phyloP scores from a whole-genome alignment of 768 basidiomycete species.

The Tylopilus subfusipes region DNA sequence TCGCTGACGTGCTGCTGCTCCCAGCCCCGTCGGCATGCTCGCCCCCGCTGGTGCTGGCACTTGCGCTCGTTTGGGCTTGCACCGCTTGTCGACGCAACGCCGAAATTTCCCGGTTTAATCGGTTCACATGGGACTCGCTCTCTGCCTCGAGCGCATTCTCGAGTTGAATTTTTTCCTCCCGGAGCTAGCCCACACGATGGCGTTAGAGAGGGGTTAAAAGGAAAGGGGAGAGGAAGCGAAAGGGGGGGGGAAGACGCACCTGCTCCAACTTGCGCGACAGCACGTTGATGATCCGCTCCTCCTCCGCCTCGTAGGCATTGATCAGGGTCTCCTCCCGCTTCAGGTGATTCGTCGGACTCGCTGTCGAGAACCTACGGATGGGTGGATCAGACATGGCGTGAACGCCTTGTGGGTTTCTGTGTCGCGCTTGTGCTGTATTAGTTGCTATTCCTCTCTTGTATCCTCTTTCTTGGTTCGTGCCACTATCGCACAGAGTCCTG shows the following conservation, averaged over 20 bases:
- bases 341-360: slow-evolving; percentile 46
- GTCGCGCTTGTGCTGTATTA: too few relatives aligned
- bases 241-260: slow-evolving; percentile 29
- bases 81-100: slow-evolving; percentile 48
- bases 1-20: not conserved
- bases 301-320: slow-evolving; percentile 87
- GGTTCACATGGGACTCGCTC: slow-evolving; percentile 80
- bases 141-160: slow-evolving; percentile 84
- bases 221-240: not conserved
- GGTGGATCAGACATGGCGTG: slow-evolving; percentile 42
- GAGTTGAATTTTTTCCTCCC: slow-evolving; percentile 80
- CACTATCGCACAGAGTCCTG: too few relatives aligned
- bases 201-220: not conserved
- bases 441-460: too few relatives aligned
- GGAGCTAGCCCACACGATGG: slow-evolving; percentile 46
- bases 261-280: slow-evolving; percentile 81
- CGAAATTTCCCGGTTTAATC: slow-evolving; percentile 66
- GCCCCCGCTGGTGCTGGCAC: slow-evolving; percentile 7
- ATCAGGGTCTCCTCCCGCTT: slow-evolving; percentile 70
- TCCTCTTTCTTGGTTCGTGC: too few relatives aligned
- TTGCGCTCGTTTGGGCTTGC: slow-evolving; percentile 38
- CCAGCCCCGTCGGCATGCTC: slow-evolving; percentile 8
- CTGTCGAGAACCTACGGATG: slow-evolving; percentile 52
- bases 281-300: slow-evolving; percentile 83
- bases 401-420: too few relatives aligned